phyloP scores from a whole-genome alignment of 2,329 filamentous ascomycete genomes.

The Parafenestella ontariensis region DNA sequence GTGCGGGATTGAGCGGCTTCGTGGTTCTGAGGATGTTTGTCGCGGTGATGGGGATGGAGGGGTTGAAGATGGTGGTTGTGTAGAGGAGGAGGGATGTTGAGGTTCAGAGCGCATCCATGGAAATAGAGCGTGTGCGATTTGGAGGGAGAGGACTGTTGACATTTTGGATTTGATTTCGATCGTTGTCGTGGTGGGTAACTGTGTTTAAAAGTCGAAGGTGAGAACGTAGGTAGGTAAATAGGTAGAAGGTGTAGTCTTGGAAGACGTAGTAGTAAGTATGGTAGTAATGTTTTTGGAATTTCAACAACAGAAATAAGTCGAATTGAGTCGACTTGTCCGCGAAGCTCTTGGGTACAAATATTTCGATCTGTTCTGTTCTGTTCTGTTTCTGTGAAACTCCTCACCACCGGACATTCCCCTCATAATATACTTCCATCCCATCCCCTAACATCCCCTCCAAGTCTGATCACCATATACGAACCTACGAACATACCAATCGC shows the following conservation, averaged over 20 bases:
- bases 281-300: too few relatives aligned
- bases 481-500: constrained; percentile 6
- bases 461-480: too few relatives aligned
- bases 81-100: background rate
- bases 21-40: too few relatives aligned
- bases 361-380: too few relatives aligned
- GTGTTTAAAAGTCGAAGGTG: background rate
- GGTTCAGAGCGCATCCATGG: constrained; percentile 1
- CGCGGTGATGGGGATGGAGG: too few relatives aligned
- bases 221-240: background rate
- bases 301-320: too few relatives aligned
- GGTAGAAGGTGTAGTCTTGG: too few relatives aligned
- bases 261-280: too few relatives aligned
- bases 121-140: constrained; percentile 11
- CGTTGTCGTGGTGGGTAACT: background rate
- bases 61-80: background rate
- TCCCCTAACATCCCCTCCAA: background rate
- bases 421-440: background rate
- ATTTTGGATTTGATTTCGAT: background rate
- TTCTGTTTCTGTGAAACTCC: too few relatives aligned
- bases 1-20: background rate
- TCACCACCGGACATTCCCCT: too few relatives aligned
- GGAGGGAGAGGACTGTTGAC: constrained; percentile 10
- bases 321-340: too few relatives aligned
- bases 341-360: too few relatives aligned